Evolutionary conservation across 345 rosid genomes (phyloP).

Genomic region (Aquilaria sinensis): DNA sequence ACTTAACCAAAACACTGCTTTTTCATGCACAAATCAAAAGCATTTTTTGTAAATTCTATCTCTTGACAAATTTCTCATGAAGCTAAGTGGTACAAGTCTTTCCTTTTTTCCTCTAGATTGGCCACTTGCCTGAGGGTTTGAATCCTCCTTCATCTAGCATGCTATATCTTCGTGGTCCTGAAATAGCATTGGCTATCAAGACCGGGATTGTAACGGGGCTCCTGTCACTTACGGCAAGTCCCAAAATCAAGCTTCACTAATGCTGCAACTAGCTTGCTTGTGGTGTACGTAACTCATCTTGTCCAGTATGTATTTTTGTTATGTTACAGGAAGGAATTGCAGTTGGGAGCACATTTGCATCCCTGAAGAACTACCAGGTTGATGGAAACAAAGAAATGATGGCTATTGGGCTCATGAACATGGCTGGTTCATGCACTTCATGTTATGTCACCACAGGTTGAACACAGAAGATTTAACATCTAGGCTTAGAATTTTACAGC

Average conservation of each 20-base stretch:
- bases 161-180: conserved; percentile 51
- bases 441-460: conserved; percentile 89
- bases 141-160: conserved; percentile 90
- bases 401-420: conserved; percentile 95
- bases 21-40: not conserved
- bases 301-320: not conserved
- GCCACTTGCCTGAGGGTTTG: conserved; percentile 82
- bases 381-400: conserved; percentile 99
- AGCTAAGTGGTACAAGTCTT: conserved; percentile 4
- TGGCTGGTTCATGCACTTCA: conserved; percentile 89
- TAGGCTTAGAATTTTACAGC: no score
- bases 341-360: conserved; percentile 95
- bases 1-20: not conserved
- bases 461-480: not conserved
- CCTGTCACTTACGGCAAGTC: conserved; percentile 79
- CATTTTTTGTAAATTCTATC: not conserved
- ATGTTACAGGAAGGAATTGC: conserved; percentile 89
- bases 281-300: not conserved
- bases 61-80: not conserved
- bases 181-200: conserved; percentile 67
- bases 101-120: conserved; percentile 48
- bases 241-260: not conserved
- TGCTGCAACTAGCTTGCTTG: not conserved
- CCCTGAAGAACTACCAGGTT: conserved; percentile 77
- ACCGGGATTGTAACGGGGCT: conserved; percentile 91